Percentiles rank a stretch among this genome's conserved stretches.
Conservation (phyloP, 805 yeast genomes). For the Alloascoidea hylecoeti region DNA sequence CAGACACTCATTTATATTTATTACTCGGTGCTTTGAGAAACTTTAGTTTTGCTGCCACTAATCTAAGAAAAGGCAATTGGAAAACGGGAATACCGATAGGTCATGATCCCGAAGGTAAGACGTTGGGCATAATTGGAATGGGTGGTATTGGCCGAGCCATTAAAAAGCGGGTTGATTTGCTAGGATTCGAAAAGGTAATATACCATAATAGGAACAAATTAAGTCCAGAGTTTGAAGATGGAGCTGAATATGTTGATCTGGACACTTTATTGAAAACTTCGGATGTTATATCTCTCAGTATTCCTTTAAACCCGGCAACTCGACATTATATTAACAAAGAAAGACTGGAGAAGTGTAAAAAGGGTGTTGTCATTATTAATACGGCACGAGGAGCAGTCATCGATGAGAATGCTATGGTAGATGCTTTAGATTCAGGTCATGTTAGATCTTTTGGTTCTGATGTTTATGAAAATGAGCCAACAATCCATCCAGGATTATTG, state of each 20-base stretch:
- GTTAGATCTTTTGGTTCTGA: constrained; percentile 40
- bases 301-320: constrained; percentile 40
- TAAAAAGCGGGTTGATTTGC: constrained; percentile 32
- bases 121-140: constrained; percentile 45
- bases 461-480: constrained; percentile 48
- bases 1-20: constrained; percentile 54
- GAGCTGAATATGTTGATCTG: constrained; percentile 30
- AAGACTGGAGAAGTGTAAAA: constrained; percentile 31
- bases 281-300: constrained; percentile 34
- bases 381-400: constrained; percentile 50
- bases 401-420: constrained; percentile 35
- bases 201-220: constrained; percentile 38
- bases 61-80: constrained; percentile 51
- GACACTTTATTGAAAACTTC: constrained; percentile 31
- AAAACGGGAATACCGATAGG: constrained; percentile 27
- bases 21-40: constrained; percentile 52
- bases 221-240: constrained; percentile 33
- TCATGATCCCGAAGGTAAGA: constrained; percentile 32
- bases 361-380: constrained; percentile 38
- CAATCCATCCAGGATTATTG: constrained; percentile 30
- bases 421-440: constrained; percentile 32
- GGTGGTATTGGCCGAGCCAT: constrained; percentile 51
- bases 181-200: constrained; percentile 33
- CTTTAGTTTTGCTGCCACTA: constrained; percentile 45
- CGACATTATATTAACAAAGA: constrained; percentile 31